Evolutionary conservation across 805 yeast species (phyloP), one percentile per base, ranked within the genome.

Genomic region (Blastobotrys americana): DNA sequence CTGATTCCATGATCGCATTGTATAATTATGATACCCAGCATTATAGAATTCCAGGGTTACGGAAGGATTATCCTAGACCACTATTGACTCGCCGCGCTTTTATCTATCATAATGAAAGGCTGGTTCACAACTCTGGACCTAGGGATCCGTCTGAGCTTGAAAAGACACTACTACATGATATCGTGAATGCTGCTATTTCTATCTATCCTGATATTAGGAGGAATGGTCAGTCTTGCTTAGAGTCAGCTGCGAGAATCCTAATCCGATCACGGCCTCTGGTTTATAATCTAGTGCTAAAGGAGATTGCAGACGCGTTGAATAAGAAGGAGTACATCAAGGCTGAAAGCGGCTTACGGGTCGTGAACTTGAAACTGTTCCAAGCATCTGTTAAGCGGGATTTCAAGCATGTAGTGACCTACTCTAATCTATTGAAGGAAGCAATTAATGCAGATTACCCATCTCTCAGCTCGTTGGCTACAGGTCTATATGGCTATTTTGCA

Each of bases 21-120:
- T 76, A 78, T 47, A 69, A 72, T 0, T 78, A 74, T 55, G 68
- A 82, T 43, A 74, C 74, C 37, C 72, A 73, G 33, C 67, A 78
- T 6, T 89, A 83, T 55, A 69, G 76, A n/a, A 65, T 84, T 3
- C 74, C 82, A 3, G 78, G 84, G 37, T 61, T 77, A 17, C 66
- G 77, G 4, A 79, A 82, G 47, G 85, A 88, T 1, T 82, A 71
- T 51, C 88, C 97, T 0, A 77, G 96, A 57, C 72, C 85, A 0
- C 73, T 84, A 1, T 59, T 87, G n/a, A 94, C 84, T 2, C 76
- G 84, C 0, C 72, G 95, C 44, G 69, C 87, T 10, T 83, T 80
- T 44, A 67, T 80, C 13, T 83, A 78, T 50, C 96, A 89, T 52
- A 76, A 77, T 59, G 80, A 83, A 52, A 74, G 97, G 53, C 76